A percentile compares a stretch with the other conserved stretches of the same genome.
Evolutionary conservation across 2,329 filamentous ascomycete genomes (phyloP).

Genomic region (Ophiocordyceps australis): DNA sequence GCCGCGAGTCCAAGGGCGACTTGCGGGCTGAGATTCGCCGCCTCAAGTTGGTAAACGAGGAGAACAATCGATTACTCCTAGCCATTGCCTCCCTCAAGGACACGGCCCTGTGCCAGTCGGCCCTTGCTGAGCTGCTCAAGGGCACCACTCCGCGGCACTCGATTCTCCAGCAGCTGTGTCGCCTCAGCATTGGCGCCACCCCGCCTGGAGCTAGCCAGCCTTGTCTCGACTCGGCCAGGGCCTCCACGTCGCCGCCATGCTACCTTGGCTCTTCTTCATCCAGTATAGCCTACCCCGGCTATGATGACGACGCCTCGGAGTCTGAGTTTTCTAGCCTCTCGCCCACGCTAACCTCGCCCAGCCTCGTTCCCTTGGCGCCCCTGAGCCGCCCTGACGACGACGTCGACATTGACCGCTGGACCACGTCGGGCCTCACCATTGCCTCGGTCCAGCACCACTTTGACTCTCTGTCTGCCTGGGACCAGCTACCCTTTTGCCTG

Average conservation of each 20-base stretch:
- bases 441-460: conserved; percentile 2
- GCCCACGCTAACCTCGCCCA: neutral
- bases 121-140: conserved; percentile 1
- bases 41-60: conserved; percentile 3
- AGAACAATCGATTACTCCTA: neutral
- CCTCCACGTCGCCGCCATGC: neutral
- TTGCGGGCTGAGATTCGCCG: conserved; percentile 7
- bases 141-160: neutral
- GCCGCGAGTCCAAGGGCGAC: conserved; percentile 4
- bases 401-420: neutral
- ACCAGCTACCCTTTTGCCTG: conserved; percentile 3
- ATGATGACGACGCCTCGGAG: too few relatives aligned
- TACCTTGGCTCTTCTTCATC: neutral
- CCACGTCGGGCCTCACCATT: conserved; percentile 1
- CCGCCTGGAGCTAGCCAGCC: neutral
- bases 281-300: neutral
- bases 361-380: neutral
- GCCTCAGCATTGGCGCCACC: neutral
- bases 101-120: neutral
- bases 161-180: conserved; percentile 1
- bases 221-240: too few relatives aligned
- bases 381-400: neutral
- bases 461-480: conserved; percentile 2
- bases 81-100: neutral
- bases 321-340: too few relatives aligned